Conservation (phyloP, 768 basidiomycete species). For the Strobilomyces dryophilus region DNA sequence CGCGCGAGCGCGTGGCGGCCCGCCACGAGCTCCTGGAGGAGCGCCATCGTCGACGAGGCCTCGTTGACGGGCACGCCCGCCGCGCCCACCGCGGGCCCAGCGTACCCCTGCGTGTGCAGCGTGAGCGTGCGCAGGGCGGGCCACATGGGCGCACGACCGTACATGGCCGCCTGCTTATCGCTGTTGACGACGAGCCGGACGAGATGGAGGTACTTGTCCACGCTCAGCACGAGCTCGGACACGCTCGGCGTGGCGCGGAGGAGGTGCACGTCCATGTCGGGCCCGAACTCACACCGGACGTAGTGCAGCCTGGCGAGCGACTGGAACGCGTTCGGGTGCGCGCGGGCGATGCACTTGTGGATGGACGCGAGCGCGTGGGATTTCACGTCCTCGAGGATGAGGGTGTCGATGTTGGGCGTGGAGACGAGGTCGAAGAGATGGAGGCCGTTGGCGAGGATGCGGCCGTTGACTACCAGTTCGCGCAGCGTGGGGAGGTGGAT, state of each 20-base stretch:
- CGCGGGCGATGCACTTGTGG: slow-evolving; percentile 25
- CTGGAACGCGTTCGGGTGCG: slow-evolving; percentile 28
- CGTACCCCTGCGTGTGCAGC: slow-evolving; percentile 29
- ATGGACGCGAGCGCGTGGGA: slow-evolving; percentile 22
- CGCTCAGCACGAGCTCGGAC: slow-evolving; percentile 29
- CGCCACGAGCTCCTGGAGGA: slow-evolving; percentile 26
- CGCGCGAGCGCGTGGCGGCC: slow-evolving; percentile 18
- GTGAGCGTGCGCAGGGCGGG: slow-evolving; percentile 22
- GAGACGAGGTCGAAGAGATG: slow-evolving; percentile 32
- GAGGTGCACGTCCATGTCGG: slow-evolving; percentile 30
- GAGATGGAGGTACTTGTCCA: slow-evolving; percentile 28
- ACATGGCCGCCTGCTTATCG: slow-evolving; percentile 30
- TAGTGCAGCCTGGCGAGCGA: slow-evolving; percentile 27
- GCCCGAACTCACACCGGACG: slow-evolving; percentile 28
- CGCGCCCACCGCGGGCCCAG: slow-evolving; percentile 13
- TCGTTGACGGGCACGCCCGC: slow-evolving; percentile 26
- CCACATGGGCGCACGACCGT: slow-evolving; percentile 29
- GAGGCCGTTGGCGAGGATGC: slow-evolving; percentile 25
- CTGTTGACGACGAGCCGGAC: slow-evolving; percentile 31
- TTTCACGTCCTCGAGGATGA: slow-evolving; percentile 31
- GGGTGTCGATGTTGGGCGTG: slow-evolving; percentile 28
- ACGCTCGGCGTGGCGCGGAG: slow-evolving; percentile 31
- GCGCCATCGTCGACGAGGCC: slow-evolving; percentile 27
- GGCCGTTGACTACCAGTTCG: slow-evolving; percentile 31
- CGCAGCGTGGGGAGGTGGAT: slow-evolving; percentile 23